Evolutionary conservation across 2,329 filamentous ascomycete genomes (phyloP).

Genomic region (Aspergillus sp.): DNA sequence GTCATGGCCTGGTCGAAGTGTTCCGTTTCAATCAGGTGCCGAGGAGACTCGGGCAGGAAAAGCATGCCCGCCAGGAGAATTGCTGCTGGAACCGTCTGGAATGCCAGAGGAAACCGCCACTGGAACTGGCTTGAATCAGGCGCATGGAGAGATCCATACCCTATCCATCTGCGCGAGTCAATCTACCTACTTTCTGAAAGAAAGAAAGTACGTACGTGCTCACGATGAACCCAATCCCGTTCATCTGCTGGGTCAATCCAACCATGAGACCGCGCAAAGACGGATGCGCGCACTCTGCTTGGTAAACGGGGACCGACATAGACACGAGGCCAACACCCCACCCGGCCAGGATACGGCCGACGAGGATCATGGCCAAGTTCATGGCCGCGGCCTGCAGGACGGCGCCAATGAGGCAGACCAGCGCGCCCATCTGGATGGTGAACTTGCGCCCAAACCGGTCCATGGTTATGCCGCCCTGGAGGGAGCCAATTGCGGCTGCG

Average conservation of each 20-base stretch:
- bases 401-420: conserved; percentile 50
- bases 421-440: conserved; percentile 52
- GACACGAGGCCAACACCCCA: conserved; percentile 40
- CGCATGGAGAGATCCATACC: conserved; percentile 38
- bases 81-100: conserved; percentile 33
- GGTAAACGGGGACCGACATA: conserved; percentile 51
- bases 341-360: conserved; percentile 45
- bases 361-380: conserved; percentile 47
- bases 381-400: conserved; percentile 50
- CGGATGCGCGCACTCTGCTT: conserved; percentile 52
- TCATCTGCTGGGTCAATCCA: conserved; percentile 37
- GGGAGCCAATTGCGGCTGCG: conserved; percentile 40
- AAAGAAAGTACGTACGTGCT: conserved; percentile 26
- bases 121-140: conserved; percentile 22
- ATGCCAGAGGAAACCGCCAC: conserved; percentile 27
- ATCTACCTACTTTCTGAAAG: neutral
- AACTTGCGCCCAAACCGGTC: conserved; percentile 51
- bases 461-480: conserved; percentile 50
- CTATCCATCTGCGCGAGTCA: conserved; percentile 31
- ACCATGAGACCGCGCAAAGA: conserved; percentile 45
- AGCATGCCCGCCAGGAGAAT: conserved; percentile 25
- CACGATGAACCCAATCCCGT: conserved; percentile 36
- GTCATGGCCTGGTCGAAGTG: conserved; percentile 40
- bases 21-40: conserved; percentile 33
- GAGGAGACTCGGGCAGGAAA: conserved; percentile 27